Evolutionary conservation across 2,329 filamentous ascomycete genomes (phyloP), one percentile per base, ranked within the genome.

Genomic region (Corynespora cassiicola): DNA sequence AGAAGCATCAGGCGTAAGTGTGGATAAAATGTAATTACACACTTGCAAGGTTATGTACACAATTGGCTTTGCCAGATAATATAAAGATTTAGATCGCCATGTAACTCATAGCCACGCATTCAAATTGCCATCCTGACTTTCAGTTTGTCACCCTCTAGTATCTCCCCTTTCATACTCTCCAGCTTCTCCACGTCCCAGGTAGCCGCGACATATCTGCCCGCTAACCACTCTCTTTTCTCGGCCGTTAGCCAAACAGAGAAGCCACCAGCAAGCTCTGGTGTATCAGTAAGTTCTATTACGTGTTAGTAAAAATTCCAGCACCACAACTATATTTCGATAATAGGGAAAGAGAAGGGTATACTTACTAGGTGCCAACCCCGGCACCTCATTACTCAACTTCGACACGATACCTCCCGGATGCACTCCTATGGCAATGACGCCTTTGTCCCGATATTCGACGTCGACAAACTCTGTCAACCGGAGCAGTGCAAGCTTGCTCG

Each of bases 401-500:
- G 62, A 64, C 19, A 19, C 16, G 6, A 67, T 53, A 27, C 45
- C 54, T 1, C 63, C 63, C 2, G 62, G 62, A 40, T 67, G 61
- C 8, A 66, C 27, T 6, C 39, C 42, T 12, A 53, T 41, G 12
- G 50, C 50, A 19, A 49, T 42, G 1, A 65, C 40, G 2, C 62
- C 60, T 34, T 57, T 37, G 1, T n/a, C 38, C 0, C 37, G 48
- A 38, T 64, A 60, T 35, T 81, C 79, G 0, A 57, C 58, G 24
- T 68, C 63, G 7, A 78, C 45, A 45, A 72, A 75, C 51, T 82
- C 77, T 1, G 72, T 75, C 28, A 82, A 66, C 8, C 76, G 65
- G 11, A 73, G 50, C 17, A 78, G 46, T 3, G 77, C 78, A 20
- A 79, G 61, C 54, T 82, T 81, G 23, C 65, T 67, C 2, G 68